phyloP scores from a whole-genome alignment of 1,139 yeast species.

The Hanseniaspora gamundiae region DNA sequence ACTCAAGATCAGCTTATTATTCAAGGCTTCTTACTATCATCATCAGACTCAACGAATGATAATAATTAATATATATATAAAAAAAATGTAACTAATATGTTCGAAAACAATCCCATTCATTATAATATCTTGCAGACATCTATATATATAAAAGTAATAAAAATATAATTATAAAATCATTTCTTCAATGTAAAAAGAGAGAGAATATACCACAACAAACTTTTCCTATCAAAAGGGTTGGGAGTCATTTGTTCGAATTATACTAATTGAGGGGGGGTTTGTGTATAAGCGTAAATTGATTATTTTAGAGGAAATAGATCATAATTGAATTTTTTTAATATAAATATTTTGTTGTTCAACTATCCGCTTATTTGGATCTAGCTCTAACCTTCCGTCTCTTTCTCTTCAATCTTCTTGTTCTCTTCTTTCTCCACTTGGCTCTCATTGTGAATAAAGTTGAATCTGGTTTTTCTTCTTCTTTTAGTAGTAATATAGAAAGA shows the following conservation, averaged over 20 bases:
- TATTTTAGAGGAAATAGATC: background rate
- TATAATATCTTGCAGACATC: background rate
- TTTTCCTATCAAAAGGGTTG: slow-evolving; percentile 2
- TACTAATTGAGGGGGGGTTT: slow-evolving; percentile 1
- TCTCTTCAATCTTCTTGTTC: slow-evolving; percentile 99
- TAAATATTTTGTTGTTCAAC: slow-evolving; percentile 6
- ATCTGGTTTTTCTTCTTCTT: slow-evolving; percentile 10
- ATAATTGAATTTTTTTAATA: background rate
- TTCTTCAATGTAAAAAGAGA: background rate
- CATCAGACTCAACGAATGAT: too few species aligned
- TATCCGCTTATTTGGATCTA: slow-evolving; percentile 85
- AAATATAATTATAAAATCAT: background rate
- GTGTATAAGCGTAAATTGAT: slow-evolving; percentile 3
- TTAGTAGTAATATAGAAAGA: background rate
- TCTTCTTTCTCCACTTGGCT: slow-evolving; percentile 98
- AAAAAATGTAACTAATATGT: background rate
- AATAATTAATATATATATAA: background rate
- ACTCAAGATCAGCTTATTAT: too few species aligned
- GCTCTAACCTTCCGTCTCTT: slow-evolving; percentile 99
- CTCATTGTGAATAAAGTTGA: slow-evolving; percentile 41
- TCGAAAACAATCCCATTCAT: slow-evolving; percentile 2
- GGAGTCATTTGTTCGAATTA: background rate
- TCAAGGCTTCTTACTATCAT: too few species aligned
- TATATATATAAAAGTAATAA: background rate
- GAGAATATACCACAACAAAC: background rate